Evolutionary conservation across 257 asterid species (phyloP).

Genomic region (Solanum ossicruentum): DNA sequence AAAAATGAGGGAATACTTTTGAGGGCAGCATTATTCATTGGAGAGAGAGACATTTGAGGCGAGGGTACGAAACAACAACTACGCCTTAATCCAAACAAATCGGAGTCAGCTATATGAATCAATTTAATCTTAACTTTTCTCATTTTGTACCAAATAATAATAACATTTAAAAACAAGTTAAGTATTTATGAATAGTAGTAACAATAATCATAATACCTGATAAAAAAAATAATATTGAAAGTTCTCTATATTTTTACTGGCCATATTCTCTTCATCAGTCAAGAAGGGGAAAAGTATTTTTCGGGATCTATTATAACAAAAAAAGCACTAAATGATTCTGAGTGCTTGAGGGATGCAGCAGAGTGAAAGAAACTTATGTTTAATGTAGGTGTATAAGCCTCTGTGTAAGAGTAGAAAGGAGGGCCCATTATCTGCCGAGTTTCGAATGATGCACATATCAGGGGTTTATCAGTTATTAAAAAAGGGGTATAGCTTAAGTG

Average conservation of each 20-base stretch:
- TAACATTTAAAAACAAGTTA: background rate
- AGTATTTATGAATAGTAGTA: background rate
- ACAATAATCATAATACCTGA: background rate
- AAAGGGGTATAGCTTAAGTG: background rate
- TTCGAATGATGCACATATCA: background rate
- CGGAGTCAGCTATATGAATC: background rate
- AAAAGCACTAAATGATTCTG: background rate
- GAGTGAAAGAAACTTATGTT: background rate
- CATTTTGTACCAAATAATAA: background rate
- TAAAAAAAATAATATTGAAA: background rate
- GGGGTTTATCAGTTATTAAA: background rate
- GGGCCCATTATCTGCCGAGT: background rate
- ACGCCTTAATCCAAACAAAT: background rate
- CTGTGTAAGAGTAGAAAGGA: background rate
- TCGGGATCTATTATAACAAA: background rate
- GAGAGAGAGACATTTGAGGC: background rate
- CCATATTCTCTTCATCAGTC: background rate
- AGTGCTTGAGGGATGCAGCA: background rate
- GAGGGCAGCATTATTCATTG: background rate
- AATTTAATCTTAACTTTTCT: background rate
- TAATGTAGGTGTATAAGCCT: background rate
- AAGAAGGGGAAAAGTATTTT: background rate
- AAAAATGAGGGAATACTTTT: background rate
- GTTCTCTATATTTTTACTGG: background rate
- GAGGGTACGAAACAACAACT: background rate